These are phyloP conservation scores for Cucurbita ficifolia DNA, from an alignment of 306 rosid species.

Conservation along the genomic window DNA sequence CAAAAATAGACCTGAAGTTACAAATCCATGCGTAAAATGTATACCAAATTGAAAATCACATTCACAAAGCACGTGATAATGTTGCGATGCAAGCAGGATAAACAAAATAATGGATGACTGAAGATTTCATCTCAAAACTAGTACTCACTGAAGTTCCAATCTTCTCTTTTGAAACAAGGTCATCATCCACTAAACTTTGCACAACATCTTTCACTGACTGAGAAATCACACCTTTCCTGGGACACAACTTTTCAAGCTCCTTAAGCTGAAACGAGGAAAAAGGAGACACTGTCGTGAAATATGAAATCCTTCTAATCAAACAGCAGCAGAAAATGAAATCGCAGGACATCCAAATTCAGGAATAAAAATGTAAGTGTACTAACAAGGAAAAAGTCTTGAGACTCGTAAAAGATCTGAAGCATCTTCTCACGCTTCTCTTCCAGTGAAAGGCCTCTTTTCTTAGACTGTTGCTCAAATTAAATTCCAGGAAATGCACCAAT, in stretches of 20 bases:
- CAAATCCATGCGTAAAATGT: conserved; percentile 3
- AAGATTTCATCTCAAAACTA: not conserved
- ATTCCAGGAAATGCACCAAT: not conserved
- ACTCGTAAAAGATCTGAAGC: conserved; percentile 84
- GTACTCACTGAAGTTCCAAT: conserved; percentile 92
- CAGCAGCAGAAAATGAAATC: not conserved
- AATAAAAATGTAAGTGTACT: not conserved
- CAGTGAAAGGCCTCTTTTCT: conserved; percentile 90
- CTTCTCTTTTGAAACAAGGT: conserved; percentile 84
- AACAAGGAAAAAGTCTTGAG: conserved; percentile 83
- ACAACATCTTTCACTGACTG: conserved; percentile 95
- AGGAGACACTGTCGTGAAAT: not conserved
- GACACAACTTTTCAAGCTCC: conserved; percentile 92
- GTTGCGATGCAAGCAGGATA: not conserved
- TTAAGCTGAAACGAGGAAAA: conserved; percentile 50
- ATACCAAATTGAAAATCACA: not conserved
- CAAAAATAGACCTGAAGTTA: conserved; percentile 70
- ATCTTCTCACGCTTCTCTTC: conserved; percentile 98
- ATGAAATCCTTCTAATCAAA: not conserved
- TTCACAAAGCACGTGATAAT: not conserved
- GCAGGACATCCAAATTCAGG: not conserved
- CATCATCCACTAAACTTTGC: conserved; percentile 93
- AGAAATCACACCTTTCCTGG: conserved; percentile 73
- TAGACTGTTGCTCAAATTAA: conserved; percentile 40
- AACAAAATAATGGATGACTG: not conserved